These are phyloP conservation scores for Senecio squalidus DNA, from an alignment of 140 eudicot genomes.

Conservation along the genomic window DNA sequence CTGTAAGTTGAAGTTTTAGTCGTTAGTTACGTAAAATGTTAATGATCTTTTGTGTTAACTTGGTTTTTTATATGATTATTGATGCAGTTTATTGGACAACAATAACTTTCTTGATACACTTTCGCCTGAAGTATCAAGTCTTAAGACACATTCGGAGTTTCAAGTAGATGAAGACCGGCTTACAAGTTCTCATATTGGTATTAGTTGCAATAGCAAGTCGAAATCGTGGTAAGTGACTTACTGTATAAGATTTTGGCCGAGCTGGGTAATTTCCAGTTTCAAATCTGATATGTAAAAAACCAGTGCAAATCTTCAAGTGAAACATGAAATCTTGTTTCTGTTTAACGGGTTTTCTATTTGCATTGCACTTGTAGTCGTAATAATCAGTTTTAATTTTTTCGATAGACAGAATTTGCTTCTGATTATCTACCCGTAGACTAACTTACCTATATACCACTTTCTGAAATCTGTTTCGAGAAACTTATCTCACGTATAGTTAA, in stretches of 20 bases:
- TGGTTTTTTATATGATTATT: not conserved
- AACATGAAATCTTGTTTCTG: not conserved
- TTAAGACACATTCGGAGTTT: slow-evolving; percentile 51
- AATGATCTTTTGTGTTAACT: slow-evolving; percentile 7
- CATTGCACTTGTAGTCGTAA: too few relatives aligned
- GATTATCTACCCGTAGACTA: too few relatives aligned
- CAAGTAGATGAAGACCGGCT: slow-evolving; percentile 51
- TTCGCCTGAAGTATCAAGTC: slow-evolving; percentile 42
- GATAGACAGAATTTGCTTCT: too few relatives aligned
- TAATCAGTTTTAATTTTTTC: too few relatives aligned
- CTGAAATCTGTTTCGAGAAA: too few relatives aligned
- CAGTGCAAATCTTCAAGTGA: slow-evolving; percentile 1
- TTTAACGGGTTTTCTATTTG: too few relatives aligned
- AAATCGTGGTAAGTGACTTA: slow-evolving; percentile 1
- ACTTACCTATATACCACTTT: too few relatives aligned
- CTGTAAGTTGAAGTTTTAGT: slow-evolving; percentile 41
- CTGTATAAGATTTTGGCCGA: not conserved
- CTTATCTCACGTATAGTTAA: too few relatives aligned
- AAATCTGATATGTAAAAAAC: not conserved
- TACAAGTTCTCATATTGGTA: slow-evolving; percentile 17
- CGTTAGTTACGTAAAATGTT: not conserved
- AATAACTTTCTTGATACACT: slow-evolving; percentile 44
- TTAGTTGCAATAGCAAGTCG: slow-evolving; percentile 24
- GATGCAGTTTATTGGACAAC: slow-evolving; percentile 56
- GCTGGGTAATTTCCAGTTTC: not conserved